phyloP scores from a whole-genome alignment of 306 rosid genomes.

The Trifolium dubium region DNA sequence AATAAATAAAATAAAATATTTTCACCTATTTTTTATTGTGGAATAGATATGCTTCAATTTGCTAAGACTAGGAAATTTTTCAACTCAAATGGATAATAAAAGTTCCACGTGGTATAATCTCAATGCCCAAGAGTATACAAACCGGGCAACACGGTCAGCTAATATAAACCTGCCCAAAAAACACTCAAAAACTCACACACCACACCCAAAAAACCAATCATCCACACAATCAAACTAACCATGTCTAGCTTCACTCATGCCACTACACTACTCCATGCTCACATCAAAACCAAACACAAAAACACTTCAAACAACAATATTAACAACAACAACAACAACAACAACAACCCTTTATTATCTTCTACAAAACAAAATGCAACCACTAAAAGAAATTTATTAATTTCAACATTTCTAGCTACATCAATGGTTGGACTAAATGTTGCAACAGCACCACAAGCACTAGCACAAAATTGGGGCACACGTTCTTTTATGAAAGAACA shows the following conservation, averaged over 20 bases:
- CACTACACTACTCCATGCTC: slow-evolving; percentile 60
- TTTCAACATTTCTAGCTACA: slow-evolving; percentile 56
- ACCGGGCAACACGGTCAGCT: slow-evolving; percentile 49
- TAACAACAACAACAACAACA: neutral
- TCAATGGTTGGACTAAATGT: slow-evolving; percentile 41
- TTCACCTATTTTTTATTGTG: too few relatives aligned
- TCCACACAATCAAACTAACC: neutral
- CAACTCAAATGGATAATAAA: slow-evolving; percentile 41
- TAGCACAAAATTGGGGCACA: slow-evolving; percentile 81
- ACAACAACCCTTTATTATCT: slow-evolving; percentile 6
- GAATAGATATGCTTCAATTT: too few relatives aligned
- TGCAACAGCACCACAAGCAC: slow-evolving; percentile 42
- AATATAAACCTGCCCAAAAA: slow-evolving; percentile 40
- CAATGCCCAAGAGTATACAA: slow-evolving; percentile 35
- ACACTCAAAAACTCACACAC: too few relatives aligned
- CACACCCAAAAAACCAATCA: too few relatives aligned
- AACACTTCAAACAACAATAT: neutral
- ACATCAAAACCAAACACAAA: slow-evolving; percentile 49
- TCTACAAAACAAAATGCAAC: slow-evolving; percentile 27
- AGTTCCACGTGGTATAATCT: slow-evolving; percentile 53
- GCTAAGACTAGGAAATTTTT: neutral
- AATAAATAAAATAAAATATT: too few relatives aligned
- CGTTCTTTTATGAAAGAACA: slow-evolving; percentile 69
- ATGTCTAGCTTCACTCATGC: slow-evolving; percentile 74
- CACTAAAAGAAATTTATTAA: slow-evolving; percentile 59